These are phyloP conservation scores for Leishmania major DNA, from an alignment of 208 protist species.

Conservation along the genomic window DNA sequence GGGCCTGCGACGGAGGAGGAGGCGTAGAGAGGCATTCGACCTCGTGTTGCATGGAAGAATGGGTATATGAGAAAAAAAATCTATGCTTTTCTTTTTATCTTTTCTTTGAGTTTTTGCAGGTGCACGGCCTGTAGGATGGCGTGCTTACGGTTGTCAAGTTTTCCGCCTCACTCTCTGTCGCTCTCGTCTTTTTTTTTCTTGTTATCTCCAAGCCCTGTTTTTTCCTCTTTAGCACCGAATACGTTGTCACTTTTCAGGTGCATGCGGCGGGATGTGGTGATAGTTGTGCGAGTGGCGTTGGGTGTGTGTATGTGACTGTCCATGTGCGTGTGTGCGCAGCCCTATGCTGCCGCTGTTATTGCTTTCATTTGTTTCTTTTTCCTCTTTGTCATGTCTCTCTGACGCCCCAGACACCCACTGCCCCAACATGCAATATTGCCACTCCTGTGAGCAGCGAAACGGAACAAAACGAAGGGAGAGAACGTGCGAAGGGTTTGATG, in stretches of 20 bases:
- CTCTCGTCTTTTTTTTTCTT: neutral
- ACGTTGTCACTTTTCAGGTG: neutral
- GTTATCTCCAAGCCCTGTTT: neutral
- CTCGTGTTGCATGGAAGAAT: neutral
- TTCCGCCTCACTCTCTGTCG: neutral
- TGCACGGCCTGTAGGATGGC: neutral
- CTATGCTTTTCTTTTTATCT: neutral
- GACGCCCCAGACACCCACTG: neutral
- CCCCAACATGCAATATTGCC: neutral
- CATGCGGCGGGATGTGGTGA: neutral
- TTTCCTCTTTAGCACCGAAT: neutral
- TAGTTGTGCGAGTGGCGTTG: neutral
- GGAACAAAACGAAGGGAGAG: neutral
- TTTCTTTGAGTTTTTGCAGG: neutral
- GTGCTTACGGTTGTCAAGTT: neutral
- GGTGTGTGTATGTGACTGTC: neutral
- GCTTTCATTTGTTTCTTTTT: conserved; percentile 5
- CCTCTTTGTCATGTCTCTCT: neutral
- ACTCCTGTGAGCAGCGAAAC: neutral
- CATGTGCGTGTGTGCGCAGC: neutral
- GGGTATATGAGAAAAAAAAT: too few relatives aligned
- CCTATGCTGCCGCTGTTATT: conserved; percentile 5
- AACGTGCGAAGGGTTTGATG: conserved; percentile 1
- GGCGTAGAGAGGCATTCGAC: neutral
- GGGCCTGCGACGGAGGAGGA: neutral